Percentiles rank a stretch among this genome's conserved stretches.
phyloP scores from a whole-genome alignment of 208 protist genomes.

The Leishmania turanica region DNA sequence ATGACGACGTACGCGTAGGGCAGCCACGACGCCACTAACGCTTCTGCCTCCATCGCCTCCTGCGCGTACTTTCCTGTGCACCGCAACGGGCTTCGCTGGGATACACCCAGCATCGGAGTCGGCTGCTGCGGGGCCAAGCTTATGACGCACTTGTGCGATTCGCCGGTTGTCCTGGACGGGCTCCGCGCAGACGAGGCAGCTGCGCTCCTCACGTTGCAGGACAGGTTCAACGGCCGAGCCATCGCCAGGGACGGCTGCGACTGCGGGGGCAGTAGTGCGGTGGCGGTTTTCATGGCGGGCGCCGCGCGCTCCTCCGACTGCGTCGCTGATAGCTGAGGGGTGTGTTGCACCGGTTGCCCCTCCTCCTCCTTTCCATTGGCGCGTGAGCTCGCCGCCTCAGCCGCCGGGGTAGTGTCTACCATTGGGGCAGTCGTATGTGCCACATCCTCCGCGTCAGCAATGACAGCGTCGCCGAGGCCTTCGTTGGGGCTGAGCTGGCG shows the following conservation, averaged over 20 bases:
- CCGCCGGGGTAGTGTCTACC: background rate
- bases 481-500: background rate
- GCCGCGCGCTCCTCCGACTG: background rate
- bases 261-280: background rate
- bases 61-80: constrained; percentile 26
- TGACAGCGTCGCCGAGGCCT: background rate
- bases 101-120: background rate
- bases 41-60: constrained; percentile 28
- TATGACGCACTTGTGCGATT: constrained; percentile 2
- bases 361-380: background rate
- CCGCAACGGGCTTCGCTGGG: background rate
- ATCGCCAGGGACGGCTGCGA: background rate
- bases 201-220: background rate
- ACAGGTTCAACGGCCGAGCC: background rate
- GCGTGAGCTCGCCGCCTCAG: background rate
- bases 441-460: background rate
- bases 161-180: background rate
- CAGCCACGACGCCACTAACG: constrained; percentile 43
- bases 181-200: background rate
- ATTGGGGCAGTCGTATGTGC: background rate
- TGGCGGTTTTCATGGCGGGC: background rate
- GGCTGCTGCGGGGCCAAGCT: constrained; percentile 8
- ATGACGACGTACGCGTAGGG: constrained; percentile 63
- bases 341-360: too few relatives aligned
- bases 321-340: background rate